Conservation (phyloP, 2,329 filamentous ascomycete genomes). For the Botrytis paeoniae region DNA sequence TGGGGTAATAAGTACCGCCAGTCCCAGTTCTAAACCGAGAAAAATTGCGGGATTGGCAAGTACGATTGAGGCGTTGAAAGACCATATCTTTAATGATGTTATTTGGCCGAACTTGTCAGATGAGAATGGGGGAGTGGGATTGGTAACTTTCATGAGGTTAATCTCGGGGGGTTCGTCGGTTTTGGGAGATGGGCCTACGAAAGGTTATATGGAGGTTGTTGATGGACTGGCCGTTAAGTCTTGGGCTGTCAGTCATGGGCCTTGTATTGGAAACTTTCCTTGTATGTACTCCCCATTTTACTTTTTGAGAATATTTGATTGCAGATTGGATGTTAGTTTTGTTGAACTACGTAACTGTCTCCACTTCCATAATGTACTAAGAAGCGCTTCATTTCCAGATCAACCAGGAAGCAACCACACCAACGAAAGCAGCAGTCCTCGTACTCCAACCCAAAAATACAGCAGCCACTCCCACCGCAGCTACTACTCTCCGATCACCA, state of each 20-base stretch:
- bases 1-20: constrained; percentile 79
- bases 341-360: not conserved
- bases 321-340: too few relatives aligned
- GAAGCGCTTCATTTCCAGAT: not conserved
- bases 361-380: not conserved
- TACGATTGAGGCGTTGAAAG: constrained; percentile 90
- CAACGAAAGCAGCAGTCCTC: not conserved
- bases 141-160: constrained; percentile 86
- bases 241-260: constrained; percentile 84
- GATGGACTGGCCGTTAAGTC: constrained; percentile 87
- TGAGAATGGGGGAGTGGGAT: constrained; percentile 88
- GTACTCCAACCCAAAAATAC: not conserved
- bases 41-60: constrained; percentile 79
- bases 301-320: not conserved
- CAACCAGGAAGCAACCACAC: too few relatives aligned
- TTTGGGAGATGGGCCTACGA: constrained; percentile 73
- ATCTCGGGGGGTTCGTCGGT: constrained; percentile 85
- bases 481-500: not conserved
- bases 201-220: constrained; percentile 83
- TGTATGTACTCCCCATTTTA: constrained; percentile 52
- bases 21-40: constrained; percentile 79
- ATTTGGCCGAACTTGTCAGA: constrained; percentile 98
- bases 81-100: constrained; percentile 94
- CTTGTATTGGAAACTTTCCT: constrained; percentile 72
- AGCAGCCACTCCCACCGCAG: not conserved